Conservation (phyloP, 2,329 filamentous ascomycete genomes). For the Penicillium sclerotigenum region DNA sequence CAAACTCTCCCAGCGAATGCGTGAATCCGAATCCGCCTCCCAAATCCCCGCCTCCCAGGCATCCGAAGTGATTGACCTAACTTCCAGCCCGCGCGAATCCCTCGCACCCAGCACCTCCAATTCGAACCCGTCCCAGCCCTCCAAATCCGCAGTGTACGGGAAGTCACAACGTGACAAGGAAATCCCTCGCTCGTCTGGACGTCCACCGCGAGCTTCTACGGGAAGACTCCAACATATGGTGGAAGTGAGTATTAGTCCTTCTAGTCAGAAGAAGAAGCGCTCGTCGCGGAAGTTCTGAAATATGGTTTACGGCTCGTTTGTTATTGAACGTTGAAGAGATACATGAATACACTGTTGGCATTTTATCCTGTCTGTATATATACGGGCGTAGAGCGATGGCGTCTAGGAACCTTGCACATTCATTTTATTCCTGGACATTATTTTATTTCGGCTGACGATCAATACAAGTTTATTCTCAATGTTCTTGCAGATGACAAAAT, state of each 20-base stretch:
- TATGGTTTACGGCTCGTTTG: background rate
- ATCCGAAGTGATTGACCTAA: conserved; percentile 21
- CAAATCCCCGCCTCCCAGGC: conserved; percentile 12
- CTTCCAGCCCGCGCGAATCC: conserved; percentile 5
- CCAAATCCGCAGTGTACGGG: background rate
- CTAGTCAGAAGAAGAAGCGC: conserved; percentile 14
- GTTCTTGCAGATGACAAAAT: conserved; percentile 11
- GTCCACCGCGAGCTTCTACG: conserved; percentile 23
- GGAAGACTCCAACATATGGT: conserved; percentile 15
- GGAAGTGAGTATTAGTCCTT: conserved; percentile 22
- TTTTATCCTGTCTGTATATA: background rate
- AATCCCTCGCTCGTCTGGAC: conserved; percentile 12
- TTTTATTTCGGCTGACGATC: background rate
- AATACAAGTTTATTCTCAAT: background rate
- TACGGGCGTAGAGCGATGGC: conserved; percentile 6
- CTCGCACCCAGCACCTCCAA: background rate
- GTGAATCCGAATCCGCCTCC: background rate
- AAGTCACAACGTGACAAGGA: conserved; percentile 3
- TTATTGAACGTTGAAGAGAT: background rate
- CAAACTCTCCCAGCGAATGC: background rate
- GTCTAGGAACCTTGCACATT: conserved; percentile 8
- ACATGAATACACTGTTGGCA: background rate
- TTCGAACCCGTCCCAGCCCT: background rate
- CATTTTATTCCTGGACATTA: conserved; percentile 4
- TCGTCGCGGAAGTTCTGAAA: conserved; percentile 9